phyloP scores from a whole-genome alignment of 768 basidiomycete species.

The Tephrocybe sp. region DNA sequence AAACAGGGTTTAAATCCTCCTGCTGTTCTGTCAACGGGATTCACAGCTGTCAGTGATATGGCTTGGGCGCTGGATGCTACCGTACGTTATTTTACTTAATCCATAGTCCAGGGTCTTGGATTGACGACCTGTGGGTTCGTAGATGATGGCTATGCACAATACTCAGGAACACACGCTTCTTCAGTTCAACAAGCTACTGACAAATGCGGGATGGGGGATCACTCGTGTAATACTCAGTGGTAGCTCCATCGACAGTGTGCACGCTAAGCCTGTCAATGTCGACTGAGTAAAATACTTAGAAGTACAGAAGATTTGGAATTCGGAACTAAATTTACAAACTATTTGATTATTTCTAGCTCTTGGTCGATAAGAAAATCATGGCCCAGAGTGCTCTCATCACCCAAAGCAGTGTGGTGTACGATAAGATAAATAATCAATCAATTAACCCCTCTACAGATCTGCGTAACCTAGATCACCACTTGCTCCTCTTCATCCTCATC shows the following conservation, averaged over 20 bases:
- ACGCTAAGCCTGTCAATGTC: slow-evolving; percentile 8
- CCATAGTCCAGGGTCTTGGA: neutral
- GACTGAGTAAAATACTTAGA: no score
- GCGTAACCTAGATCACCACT: no score
- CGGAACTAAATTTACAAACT: no score
- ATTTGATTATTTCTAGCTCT: no score
- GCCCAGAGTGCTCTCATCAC: no score
- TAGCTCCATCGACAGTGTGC: slow-evolving; percentile 9
- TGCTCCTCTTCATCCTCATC: no score
- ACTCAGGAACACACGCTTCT: slow-evolving; percentile 17
- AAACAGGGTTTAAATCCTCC: slow-evolving; percentile 4
- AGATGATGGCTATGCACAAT: slow-evolving; percentile 14
- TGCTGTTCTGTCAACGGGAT: slow-evolving; percentile 5
- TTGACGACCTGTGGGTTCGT: neutral
- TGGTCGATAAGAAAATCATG: no score
- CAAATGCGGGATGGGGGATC: slow-evolving; percentile 9
- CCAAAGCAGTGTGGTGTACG: no score
- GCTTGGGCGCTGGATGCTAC: slow-evolving; percentile 7
- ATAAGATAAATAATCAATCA: no score
- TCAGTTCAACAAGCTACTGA: slow-evolving; percentile 9
- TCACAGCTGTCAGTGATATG: slow-evolving; percentile 8
- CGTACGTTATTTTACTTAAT: neutral
- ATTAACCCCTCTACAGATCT: no score
- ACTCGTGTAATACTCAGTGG: slow-evolving; percentile 7
- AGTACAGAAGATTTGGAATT: no score